Evolutionary conservation across 1,284 basidiomycete species (phyloP).

Genomic region (Tilletiopsis washingtonensis): DNA sequence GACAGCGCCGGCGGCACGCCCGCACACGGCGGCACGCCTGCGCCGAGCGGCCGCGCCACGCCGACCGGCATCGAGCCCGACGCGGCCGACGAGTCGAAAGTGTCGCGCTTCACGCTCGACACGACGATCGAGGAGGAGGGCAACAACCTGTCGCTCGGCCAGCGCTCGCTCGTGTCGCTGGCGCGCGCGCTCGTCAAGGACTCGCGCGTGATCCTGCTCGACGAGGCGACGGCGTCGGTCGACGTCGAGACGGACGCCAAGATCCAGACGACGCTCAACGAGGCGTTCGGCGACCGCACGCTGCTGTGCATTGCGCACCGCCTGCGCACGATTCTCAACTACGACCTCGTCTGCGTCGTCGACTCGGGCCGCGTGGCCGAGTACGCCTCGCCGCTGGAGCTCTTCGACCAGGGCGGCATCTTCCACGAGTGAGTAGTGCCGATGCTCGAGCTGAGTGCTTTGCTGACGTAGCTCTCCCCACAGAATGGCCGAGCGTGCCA

Average conservation of each 20-base stretch:
- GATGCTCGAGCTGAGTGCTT: too few relatives aligned
- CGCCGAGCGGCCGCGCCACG: conserved; percentile 3
- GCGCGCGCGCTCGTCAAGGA: conserved; percentile 59
- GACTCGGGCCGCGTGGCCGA: conserved; percentile 65
- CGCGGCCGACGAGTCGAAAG: conserved; percentile 13
- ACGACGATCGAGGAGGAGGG: conserved; percentile 46
- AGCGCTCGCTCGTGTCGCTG: conserved; percentile 71
- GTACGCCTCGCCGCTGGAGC: conserved; percentile 60
- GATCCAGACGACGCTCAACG: conserved; percentile 79
- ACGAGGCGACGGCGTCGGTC: conserved; percentile 55
- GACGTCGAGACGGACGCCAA: conserved; percentile 71
- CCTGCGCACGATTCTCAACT: conserved; percentile 68
- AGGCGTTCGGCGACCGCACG: conserved; percentile 70
- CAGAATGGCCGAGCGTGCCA: not conserved
- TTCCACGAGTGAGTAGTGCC: conserved; percentile 56
- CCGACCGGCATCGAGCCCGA: conserved; percentile 5
- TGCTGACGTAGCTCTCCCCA: too few relatives aligned
- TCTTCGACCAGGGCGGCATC: conserved; percentile 57
- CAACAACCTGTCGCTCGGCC: conserved; percentile 56
- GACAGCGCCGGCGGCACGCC: not conserved
- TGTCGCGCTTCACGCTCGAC: conserved; percentile 35
- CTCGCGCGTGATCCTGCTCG: conserved; percentile 15
- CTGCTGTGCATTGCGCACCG: conserved; percentile 67
- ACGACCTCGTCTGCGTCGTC: conserved; percentile 72
- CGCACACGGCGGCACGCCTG: not conserved